Base-by-base conservation (phyloP, 345 rosid species). In the Atalantia buxifolia region DNA sequence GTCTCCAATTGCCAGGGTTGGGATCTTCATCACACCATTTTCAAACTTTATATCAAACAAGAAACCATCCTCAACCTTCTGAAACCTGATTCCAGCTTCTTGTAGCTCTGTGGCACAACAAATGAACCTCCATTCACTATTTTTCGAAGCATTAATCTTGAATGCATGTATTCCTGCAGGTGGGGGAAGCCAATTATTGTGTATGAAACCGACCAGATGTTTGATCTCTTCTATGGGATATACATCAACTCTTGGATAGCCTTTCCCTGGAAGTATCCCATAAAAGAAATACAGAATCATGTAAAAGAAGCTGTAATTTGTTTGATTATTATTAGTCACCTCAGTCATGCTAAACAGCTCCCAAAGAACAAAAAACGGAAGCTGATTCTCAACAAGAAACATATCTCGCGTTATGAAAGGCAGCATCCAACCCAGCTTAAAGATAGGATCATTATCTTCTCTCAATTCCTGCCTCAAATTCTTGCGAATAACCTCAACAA, bases 1-100 rank as follows among this genome's bases (percentile, higher is more conserved):
- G 8, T 80, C 75, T 1, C 12, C 55, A 14, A 77, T 36, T 4
- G 4, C 4, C 55, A 83, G 30, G 3, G 19, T 18, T 59, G 82
- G 78, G 66, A 83, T 79, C 38, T 60, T 48, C 33, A 83, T 18
- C 16, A 57, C 35, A 7, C 80, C 83, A 6, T 66, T 22, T 16
- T 72, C 65, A 22, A 72, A 76, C 18, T 14, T 24, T 9, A 64
- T 24, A 28, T 71, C 79, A 64, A 78, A 64, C 75, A 75, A n/a
- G 24, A 4, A 18, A 3, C 2, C 31, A 19, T 19, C 50, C 30
- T n/a, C 55, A 22, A 4, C 38, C 19, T 55, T 67, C 70, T 65
- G 7, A 28, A 66, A 66, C 68, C 28, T 61, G 64, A 83, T 38
- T 55, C 84, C 86, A 10, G 78, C 77, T 10, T 75, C 81, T 56